Conservation (phyloP, 352 stramenopile species). For the Phytophthora cajani region DNA sequence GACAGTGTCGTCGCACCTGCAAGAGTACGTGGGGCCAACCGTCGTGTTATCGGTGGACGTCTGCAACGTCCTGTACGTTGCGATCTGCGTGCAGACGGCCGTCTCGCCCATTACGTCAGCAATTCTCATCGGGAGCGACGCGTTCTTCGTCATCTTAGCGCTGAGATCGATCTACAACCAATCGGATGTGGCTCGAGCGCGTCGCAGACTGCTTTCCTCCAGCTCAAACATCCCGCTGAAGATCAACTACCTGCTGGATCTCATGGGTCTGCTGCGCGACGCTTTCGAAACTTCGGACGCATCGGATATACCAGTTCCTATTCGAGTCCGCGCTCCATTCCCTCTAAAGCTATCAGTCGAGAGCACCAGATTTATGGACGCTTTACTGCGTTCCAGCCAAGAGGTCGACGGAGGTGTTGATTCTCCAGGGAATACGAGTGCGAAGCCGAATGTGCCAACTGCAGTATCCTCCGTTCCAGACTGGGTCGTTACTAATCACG, state of each 20-base stretch:
- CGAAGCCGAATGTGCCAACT: too few species aligned
- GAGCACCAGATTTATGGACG: too few species aligned
- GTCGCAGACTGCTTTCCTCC: neutral
- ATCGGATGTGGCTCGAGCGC: neutral
- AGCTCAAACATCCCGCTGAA: neutral
- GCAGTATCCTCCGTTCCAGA: too few species aligned
- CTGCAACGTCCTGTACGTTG: constrained; percentile 35
- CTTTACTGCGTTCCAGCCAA: too few species aligned
- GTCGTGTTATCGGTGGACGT: constrained; percentile 36
- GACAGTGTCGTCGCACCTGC: neutral
- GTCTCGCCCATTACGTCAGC: neutral
- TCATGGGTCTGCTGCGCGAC: neutral
- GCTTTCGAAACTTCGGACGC: neutral
- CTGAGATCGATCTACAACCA: constrained; percentile 14
- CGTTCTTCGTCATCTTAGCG: neutral
- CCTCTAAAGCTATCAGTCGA: neutral
- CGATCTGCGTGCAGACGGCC: neutral
- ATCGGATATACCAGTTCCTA: neutral
- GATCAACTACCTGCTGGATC: neutral
- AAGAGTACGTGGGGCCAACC: constrained; percentile 17
- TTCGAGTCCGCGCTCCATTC: neutral
- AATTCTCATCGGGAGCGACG: constrained; percentile 8
- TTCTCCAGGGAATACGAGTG: too few species aligned
- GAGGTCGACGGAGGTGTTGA: too few species aligned
- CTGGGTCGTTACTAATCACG: too few species aligned